These are phyloP conservation scores for Ophiostoma sp. DNA, from an alignment of 2,329 filamentous ascomycete genomes.

Conservation along the genomic window DNA sequence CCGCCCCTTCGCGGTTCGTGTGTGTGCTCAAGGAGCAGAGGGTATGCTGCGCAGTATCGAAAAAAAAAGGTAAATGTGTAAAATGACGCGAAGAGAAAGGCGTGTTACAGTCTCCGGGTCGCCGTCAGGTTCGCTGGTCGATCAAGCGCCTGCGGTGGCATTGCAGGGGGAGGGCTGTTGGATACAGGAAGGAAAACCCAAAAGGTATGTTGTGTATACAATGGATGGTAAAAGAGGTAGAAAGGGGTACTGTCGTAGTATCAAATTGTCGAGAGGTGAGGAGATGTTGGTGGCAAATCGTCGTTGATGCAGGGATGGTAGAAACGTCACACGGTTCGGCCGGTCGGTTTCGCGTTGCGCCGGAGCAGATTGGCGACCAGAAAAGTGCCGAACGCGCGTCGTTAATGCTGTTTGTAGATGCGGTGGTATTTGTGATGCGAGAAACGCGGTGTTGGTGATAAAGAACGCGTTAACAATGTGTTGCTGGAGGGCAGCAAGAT, in stretches of 20 bases:
- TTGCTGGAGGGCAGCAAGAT: background rate
- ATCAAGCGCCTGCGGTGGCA: constrained; percentile 25
- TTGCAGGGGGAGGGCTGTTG: constrained; percentile 22
- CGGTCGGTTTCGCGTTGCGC: constrained; percentile 24
- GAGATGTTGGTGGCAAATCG: background rate
- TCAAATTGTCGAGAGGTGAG: background rate
- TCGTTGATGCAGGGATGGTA: background rate
- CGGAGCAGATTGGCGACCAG: constrained; percentile 21
- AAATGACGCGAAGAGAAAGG: background rate
- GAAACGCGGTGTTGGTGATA: constrained; percentile 27
- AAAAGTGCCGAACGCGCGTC: constrained; percentile 20
- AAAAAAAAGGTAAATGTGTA: background rate
- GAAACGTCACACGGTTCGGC: background rate
- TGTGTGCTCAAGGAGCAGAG: constrained; percentile 17
- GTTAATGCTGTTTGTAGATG: background rate
- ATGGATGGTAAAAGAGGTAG: background rate
- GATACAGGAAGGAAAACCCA: constrained; percentile 22
- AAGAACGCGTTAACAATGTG: constrained; percentile 28
- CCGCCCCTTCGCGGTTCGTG: background rate
- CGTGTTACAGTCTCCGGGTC: constrained; percentile 12
- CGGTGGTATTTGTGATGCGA: background rate
- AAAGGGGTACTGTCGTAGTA: background rate
- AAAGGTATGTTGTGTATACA: background rate
- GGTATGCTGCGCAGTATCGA: background rate
- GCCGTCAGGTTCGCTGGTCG: constrained; percentile 4